Evolutionary conservation across 1,284 basidiomycete species (phyloP).

Genomic region (Malassezia yamatoensis): DNA sequence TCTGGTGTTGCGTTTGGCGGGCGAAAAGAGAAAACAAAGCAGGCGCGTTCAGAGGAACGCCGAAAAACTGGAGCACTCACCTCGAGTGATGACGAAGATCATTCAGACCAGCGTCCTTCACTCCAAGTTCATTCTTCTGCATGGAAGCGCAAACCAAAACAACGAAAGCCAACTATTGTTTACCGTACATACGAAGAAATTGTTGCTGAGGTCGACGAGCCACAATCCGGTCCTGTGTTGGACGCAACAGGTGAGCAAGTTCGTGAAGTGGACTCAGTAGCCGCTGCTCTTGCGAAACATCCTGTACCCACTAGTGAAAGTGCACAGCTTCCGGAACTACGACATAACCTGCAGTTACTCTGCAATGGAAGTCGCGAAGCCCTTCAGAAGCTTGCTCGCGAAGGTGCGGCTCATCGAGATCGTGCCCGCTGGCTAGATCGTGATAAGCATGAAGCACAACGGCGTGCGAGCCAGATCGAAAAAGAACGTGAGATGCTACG

Average conservation of each 20-base stretch:
- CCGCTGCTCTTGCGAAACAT: conserved; percentile 22
- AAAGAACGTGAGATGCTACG: conserved; percentile 28
- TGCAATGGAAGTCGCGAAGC: conserved; percentile 69
- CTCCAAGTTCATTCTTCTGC: conserved; percentile 5
- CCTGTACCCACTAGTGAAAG: conserved; percentile 62
- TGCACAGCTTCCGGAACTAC: conserved; percentile 80
- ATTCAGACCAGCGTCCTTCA: neutral
- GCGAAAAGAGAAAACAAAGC: conserved; percentile 40
- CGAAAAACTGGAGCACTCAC: conserved; percentile 23
- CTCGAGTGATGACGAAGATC: conserved; percentile 20
- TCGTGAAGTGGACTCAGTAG: conserved; percentile 28
- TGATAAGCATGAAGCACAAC: conserved; percentile 57
- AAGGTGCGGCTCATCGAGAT: conserved; percentile 72
- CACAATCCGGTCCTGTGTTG: conserved; percentile 25
- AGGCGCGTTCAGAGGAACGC: conserved; percentile 29
- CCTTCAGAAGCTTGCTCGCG: conserved; percentile 73
- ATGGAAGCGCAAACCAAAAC: conserved; percentile 26
- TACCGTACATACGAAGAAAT: conserved; percentile 47
- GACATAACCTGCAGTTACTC: conserved; percentile 84
- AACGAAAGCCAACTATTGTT: conserved; percentile 29
- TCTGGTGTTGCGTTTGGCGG: conserved; percentile 46
- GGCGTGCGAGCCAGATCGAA: conserved; percentile 59
- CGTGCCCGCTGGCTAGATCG: conserved; percentile 60
- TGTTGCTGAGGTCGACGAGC: conserved; percentile 28
- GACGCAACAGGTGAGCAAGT: conserved; percentile 34